Percentiles rank a stretch among this genome's conserved stretches.
Evolutionary conservation across 1,139 yeast genomes (phyloP).

Genomic region (Geotrichum australiense): DNA sequence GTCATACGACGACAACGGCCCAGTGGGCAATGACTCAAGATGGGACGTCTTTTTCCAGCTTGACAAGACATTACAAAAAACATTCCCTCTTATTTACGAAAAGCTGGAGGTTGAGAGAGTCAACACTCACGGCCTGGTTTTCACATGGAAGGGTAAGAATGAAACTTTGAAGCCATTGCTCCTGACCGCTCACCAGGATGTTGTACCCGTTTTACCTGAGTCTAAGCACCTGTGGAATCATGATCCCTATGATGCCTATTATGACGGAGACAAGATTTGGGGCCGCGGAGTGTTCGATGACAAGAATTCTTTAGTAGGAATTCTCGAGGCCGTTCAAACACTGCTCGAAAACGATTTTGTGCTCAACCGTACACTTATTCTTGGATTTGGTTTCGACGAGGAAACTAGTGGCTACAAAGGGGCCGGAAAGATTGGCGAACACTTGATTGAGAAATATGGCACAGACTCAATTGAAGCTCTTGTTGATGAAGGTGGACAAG

Average conservation of each 20-base stretch:
- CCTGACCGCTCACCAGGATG: slow-evolving; percentile 75
- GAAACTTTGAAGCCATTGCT: slow-evolving; percentile 52
- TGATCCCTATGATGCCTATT: slow-evolving; percentile 65
- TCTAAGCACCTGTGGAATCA: slow-evolving; percentile 56
- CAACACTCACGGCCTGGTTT: slow-evolving; percentile 60
- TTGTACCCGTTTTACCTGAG: slow-evolving; percentile 66
- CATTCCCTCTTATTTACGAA: slow-evolving; percentile 55
- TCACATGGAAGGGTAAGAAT: slow-evolving; percentile 58
- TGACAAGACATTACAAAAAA: slow-evolving; percentile 46
- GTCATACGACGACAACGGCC: slow-evolving; percentile 47
- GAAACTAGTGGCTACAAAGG: slow-evolving; percentile 59
- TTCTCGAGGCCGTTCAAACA: slow-evolving; percentile 53
- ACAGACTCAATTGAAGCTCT: slow-evolving; percentile 48
- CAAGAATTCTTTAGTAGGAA: slow-evolving; percentile 50
- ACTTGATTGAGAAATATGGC: slow-evolving; percentile 48
- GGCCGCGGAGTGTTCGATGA: slow-evolving; percentile 67
- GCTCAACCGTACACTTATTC: slow-evolving; percentile 50
- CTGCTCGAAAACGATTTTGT: slow-evolving; percentile 41
- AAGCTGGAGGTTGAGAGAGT: slow-evolving; percentile 47
- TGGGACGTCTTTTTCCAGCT: slow-evolving; percentile 45
- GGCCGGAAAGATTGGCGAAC: slow-evolving; percentile 42
- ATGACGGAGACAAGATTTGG: slow-evolving; percentile 50
- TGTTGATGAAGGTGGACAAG: slow-evolving; percentile 56
- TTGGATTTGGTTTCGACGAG: slow-evolving; percentile 69
- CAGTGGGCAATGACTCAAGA: slow-evolving; percentile 34